A percentile compares a stretch with the other conserved stretches of the same genome.
These are phyloP conservation scores for Furcasterigmium sp. DNA, from an alignment of 2,329 filamentous ascomycete species.

Conservation along the genomic window DNA sequence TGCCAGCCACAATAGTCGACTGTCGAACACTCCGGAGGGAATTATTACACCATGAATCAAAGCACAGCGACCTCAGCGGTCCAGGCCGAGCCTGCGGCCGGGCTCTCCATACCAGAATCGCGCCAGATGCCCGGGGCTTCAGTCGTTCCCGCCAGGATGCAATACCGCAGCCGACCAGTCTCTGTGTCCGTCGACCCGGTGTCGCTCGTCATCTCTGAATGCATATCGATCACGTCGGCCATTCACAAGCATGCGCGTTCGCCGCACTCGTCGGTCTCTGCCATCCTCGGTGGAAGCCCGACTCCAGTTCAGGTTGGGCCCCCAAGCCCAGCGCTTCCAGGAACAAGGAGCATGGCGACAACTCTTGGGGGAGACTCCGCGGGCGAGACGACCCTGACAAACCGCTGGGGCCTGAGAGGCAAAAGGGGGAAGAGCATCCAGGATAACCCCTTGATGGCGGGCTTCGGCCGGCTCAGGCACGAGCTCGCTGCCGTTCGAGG, in stretches of 20 bases:
- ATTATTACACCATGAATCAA: slow-evolving; percentile 7
- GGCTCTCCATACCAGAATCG: slow-evolving; percentile 7
- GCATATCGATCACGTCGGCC: slow-evolving; percentile 94
- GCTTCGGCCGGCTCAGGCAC: slow-evolving; percentile 82
- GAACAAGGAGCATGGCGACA: slow-evolving; percentile 33
- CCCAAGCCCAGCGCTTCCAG: slow-evolving; percentile 33
- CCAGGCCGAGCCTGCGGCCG: slow-evolving; percentile 4
- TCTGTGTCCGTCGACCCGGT: slow-evolving; percentile 86
- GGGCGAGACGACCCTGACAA: slow-evolving; percentile 59
- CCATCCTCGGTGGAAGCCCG: slow-evolving; percentile 78
- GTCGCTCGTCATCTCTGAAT: slow-evolving; percentile 94
- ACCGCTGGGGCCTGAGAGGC: slow-evolving; percentile 87
- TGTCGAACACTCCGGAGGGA: no score
- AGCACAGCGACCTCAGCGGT: slow-evolving; percentile 4
- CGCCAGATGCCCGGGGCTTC: slow-evolving; percentile 18
- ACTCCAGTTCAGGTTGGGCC: slow-evolving; percentile 51
- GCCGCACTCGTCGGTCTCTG: slow-evolving; percentile 92
- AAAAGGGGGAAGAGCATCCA: slow-evolving; percentile 97
- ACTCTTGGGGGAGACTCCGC: slow-evolving; percentile 32
- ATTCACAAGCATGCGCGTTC: slow-evolving; percentile 98
- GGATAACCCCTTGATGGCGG: slow-evolving; percentile 93
- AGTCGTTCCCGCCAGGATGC: slow-evolving; percentile 37
- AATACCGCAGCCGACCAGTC: slow-evolving; percentile 57
- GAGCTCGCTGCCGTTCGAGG: slow-evolving; percentile 83
- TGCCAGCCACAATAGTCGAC: no score